Evolutionary conservation across 2,329 filamentous ascomycete species (phyloP).

Genomic region (Simplicillium sp.): DNA sequence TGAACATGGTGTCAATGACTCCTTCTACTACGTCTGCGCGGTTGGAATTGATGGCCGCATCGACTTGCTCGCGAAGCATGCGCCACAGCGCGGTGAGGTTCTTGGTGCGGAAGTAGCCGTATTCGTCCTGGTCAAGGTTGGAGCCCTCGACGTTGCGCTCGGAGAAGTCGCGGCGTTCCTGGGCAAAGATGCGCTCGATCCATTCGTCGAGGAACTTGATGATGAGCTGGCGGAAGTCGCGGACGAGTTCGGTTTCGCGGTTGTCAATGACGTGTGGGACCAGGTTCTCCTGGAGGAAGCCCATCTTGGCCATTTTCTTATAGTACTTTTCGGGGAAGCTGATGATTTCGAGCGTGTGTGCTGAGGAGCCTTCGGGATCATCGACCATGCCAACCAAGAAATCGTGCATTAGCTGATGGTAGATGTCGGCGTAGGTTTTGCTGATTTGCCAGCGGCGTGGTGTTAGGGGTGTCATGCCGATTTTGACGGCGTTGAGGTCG

Average conservation of each 20-base stretch:
- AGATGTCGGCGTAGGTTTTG: constrained; percentile 80
- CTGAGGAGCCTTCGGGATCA: constrained; percentile 73
- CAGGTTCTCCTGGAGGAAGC: constrained; percentile 67
- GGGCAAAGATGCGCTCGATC: constrained; percentile 85
- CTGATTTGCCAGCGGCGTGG: constrained; percentile 96
- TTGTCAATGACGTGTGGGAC: constrained; percentile 83
- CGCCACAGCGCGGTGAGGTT: constrained; percentile 93
- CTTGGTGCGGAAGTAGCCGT: constrained; percentile 85
- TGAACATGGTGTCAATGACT: constrained; percentile 92
- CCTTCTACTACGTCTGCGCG: constrained; percentile 88
- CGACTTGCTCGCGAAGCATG: constrained; percentile 89
- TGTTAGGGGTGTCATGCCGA: constrained; percentile 86
- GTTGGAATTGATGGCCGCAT: constrained; percentile 74
- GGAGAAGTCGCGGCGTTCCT: constrained; percentile 73
- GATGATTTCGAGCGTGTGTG: constrained; percentile 83
- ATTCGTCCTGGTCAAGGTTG: constrained; percentile 77
- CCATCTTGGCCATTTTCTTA: constrained; percentile 86
- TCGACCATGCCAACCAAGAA: constrained; percentile 78
- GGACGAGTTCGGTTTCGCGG: constrained; percentile 79
- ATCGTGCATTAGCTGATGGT: constrained; percentile 92
- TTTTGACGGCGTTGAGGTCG: constrained; percentile 86
- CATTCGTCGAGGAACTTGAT: constrained; percentile 94
- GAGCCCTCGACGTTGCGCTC: constrained; percentile 63
- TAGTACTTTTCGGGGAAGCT: constrained; percentile 97
- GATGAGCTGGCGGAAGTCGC: constrained; percentile 90